Conservation (phyloP, 331 rosid species). For the Spiraea crenata region DNA sequence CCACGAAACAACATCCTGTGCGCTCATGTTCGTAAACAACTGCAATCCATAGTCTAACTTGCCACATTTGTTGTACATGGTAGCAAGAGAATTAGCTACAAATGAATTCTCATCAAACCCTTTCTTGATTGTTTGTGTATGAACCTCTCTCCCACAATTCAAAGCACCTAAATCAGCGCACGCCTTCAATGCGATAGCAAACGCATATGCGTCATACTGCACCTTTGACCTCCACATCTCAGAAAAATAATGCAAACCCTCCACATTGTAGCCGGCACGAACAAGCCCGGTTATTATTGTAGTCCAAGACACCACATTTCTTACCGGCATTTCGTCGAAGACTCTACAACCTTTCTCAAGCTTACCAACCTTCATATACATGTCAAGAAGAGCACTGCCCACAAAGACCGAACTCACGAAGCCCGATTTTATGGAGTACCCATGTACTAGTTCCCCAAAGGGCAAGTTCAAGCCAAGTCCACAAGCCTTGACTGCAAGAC, state of each 20-base stretch:
- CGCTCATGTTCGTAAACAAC: conserved; percentile 56
- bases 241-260: conserved; percentile 56
- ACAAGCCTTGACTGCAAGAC: conserved; percentile 69
- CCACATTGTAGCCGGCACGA: conserved; percentile 44
- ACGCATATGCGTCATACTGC: conserved; percentile 52
- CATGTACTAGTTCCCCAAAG: conserved; percentile 57
- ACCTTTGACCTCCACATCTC: conserved; percentile 67
- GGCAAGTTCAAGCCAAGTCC: conserved; percentile 36
- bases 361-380: conserved; percentile 71
- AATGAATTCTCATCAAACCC: conserved; percentile 58
- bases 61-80: conserved; percentile 74
- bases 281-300: conserved; percentile 71
- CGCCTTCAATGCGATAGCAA: conserved; percentile 64
- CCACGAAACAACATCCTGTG: conserved; percentile 74
- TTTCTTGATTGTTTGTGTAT: conserved; percentile 56
- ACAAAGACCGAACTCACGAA: conserved; percentile 63
- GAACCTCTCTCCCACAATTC: conserved; percentile 55
- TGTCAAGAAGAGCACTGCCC: conserved; percentile 58
- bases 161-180: conserved; percentile 58
- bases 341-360: conserved; percentile 47
- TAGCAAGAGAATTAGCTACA: conserved; percentile 59
- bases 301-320: conserved; percentile 75
- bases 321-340: conserved; percentile 47
- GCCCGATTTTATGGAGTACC: conserved; percentile 54
- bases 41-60: conserved; percentile 52